Percentiles rank a stretch among this genome's conserved stretches.
phyloP scores from a whole-genome alignment of 495 filamentous ascomycete species.

The Penicillium tannophilum region DNA sequence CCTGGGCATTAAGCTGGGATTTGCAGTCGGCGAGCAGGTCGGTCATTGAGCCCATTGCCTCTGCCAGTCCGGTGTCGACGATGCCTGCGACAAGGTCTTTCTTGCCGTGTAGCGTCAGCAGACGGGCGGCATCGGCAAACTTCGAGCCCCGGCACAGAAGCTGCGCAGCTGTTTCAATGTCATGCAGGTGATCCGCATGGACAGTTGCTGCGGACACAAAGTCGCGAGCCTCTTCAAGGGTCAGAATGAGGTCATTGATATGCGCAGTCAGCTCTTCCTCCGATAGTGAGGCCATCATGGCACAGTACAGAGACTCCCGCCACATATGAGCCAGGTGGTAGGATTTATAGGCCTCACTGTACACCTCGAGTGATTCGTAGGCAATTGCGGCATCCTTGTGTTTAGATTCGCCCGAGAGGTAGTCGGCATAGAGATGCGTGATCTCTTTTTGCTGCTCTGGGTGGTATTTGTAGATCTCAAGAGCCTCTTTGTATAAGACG shows the following conservation, averaged over 20 bases:
- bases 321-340: conserved; percentile 84
- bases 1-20: conserved; percentile 76
- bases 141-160: conserved; percentile 80
- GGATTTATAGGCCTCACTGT: conserved; percentile 69
- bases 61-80: conserved; percentile 75
- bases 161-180: conserved; percentile 64
- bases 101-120: conserved; percentile 56
- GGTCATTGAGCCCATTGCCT: conserved; percentile 74
- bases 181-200: conserved; percentile 75
- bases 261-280: conserved; percentile 61
- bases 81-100: conserved; percentile 54
- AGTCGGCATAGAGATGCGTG: conserved; percentile 73
- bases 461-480: conserved; percentile 84
- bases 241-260: conserved; percentile 66
- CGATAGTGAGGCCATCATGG: conserved; percentile 64
- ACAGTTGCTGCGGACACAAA: conserved; percentile 77
- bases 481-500: conserved; percentile 72
- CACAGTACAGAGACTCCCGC: conserved; percentile 83
- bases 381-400: conserved; percentile 86
- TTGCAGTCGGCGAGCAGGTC: conserved; percentile 93
- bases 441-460: conserved; percentile 59
- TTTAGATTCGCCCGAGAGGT: conserved; percentile 70
- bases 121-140: conserved; percentile 80
- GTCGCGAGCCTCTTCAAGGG: conserved; percentile 84
- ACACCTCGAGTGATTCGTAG: conserved; percentile 82